Evolutionary conservation across 106 monocot genomes (phyloP), one percentile per base, ranked within the genome.

Genomic region (Acanthochlamys bracteata): DNA sequence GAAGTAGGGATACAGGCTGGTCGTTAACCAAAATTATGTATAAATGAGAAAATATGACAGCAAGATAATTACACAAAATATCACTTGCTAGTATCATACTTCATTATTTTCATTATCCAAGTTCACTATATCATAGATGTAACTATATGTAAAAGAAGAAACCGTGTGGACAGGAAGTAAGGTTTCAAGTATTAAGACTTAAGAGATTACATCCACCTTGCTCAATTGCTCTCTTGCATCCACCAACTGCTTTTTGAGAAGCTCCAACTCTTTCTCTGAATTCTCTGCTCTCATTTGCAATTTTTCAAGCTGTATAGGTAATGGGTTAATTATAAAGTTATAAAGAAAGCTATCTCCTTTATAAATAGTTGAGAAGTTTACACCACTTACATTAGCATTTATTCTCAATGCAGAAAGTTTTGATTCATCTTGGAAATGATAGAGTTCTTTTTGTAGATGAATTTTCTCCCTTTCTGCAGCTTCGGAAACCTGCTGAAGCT

Each of bases 401-500:
- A 75, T 21, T 73, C 78, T 86, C 61, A 72, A 72, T 9, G 66
- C n/a, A 22, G 78, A 82, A 24, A 86, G 53, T 26, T 75, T 66
- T 57, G 72, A 72, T 20, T 78, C 78, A 62, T 86, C 75, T 73
- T 82, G 62, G 60, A 70, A 25, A 69, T 75, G 66, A 56, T 54
- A 66, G 14, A 86, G 39, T 20, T 82, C 75, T 66, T 62, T 81
- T 53, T 66, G 59, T 16, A 86, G 72, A 15, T 24, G 41, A 27
- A 49, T 70, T 66, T 67, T 82, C 66, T 86, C 85, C 72, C 75
- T 86, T 61, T 73, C 69, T 53, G 69, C 45, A 39, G 71, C 82
- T 69, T 78, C 81, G 63, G 78, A 75, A 42, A 82, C 52, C 9
- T 57, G 59, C 40, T 59, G 67, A 55, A 86, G 71, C 54, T 73